Evolutionary conservation across 2,329 filamentous ascomycete species (phyloP).

Genomic region (Leptographium wingfieldii): DNA sequence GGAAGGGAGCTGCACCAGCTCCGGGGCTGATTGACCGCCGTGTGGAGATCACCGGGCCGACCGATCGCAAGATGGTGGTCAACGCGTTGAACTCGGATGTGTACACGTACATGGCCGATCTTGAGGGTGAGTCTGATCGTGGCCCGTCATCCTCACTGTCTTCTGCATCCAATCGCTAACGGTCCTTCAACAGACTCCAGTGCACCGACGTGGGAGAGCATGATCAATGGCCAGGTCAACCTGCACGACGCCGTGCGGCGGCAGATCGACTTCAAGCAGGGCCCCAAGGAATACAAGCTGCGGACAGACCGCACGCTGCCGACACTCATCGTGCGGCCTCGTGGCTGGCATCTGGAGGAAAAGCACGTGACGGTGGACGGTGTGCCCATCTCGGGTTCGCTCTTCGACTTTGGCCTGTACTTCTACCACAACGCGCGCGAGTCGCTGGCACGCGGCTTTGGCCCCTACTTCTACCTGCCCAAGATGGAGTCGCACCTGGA

Average conservation of each 20-base stretch:
- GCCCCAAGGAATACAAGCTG: conserved; percentile 93
- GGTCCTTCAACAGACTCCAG: conserved; percentile 55
- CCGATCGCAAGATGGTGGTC: conserved; percentile 97
- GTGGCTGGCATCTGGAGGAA: conserved; percentile 97
- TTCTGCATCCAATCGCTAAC: background rate
- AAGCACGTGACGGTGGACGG: conserved; percentile 95
- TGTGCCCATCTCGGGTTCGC: conserved; percentile 79
- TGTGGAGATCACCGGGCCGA: conserved; percentile 94
- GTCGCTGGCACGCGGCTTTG: conserved; percentile 68
- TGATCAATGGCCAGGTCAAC: conserved; percentile 97
- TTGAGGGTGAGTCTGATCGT: conserved; percentile 57
- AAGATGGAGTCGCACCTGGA: conserved; percentile 98
- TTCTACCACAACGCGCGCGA: conserved; percentile 97
- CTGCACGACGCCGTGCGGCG: conserved; percentile 90
- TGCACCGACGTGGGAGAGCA: conserved; percentile 97
- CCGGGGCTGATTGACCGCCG: conserved; percentile 87
- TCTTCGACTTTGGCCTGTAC: conserved; percentile 98
- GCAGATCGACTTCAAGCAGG: conserved; percentile 93
- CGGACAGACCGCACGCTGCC: conserved; percentile 75
- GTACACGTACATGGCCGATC: conserved; percentile 99
- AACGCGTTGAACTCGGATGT: conserved; percentile 94
- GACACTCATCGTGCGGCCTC: conserved; percentile 84
- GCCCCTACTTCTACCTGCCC: conserved; percentile 95
- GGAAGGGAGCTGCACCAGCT: conserved; percentile 84
- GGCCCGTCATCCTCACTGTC: background rate